Evolutionary conservation across 192 early-diverging fungal species (phyloP), one percentile per base, ranked within the genome.

Genomic region (Coemansia guatemalensis): DNA sequence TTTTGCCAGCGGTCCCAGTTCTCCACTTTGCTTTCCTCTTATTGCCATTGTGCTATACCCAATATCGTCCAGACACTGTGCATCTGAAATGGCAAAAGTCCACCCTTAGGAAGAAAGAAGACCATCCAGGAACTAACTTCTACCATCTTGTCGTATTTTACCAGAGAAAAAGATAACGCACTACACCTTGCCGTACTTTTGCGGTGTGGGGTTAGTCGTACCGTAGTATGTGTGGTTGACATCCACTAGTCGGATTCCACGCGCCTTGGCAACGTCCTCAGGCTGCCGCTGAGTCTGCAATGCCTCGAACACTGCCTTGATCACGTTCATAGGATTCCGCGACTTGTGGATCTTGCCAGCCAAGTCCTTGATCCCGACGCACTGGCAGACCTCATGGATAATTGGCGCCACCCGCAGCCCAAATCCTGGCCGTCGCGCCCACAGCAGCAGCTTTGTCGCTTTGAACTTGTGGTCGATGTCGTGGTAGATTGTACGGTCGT

Each of bases 241-340:
- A 67, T 99, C 95, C 20, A 90, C 79, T 47, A 99, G 77, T 35
- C 90, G 92, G 67, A 91, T 85, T 20, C 97, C 97, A 53, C 97
- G 82, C 41, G 85, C 84, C 76, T 82, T 84, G 18, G 97, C 95
- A 83, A 99, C 87, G 30, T 98, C 91, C 48, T 86, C 82, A 11
- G 95, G 93, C 6, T 86, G 75, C 67, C 85, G 87, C 82, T 99
- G 97, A 17, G 75, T 63, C 18, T 64, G 53, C 9, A 99, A 74
- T 12, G 97, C 97, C 74, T 90, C 93, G 77, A 98, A 98, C 12
- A 92, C 91, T 8, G 88, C 90, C 84, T 99, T 97, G 84, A 99
- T 88, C 29, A 99, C 95, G 75, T 99, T 99, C 92, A 99, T 93
- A 4, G 94, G 93, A 74, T 95, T 98, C 41, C 85, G 84, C n/a